Evolutionary conservation across 352 stramenopile species (phyloP), one percentile per base, ranked within the genome.

Genomic region (Phytophthora lateralis): DNA sequence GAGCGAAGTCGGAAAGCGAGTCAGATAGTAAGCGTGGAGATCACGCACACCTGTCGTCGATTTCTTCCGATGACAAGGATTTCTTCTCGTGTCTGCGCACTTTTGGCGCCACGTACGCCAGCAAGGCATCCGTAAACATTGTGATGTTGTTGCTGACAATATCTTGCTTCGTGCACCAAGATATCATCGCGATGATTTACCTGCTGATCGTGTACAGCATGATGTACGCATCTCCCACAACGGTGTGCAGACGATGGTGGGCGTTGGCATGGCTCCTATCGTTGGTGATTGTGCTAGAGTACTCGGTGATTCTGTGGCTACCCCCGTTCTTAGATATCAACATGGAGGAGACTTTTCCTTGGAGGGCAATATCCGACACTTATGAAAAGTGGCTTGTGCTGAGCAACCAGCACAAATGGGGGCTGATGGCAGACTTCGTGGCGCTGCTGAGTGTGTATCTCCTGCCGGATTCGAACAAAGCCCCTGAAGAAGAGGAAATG

Each of bases 161-260:
- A n/a, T 91, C 87, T 17, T 78, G 79, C 43, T 96, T 95, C 55
- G 69, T 90, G 1, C 87, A 91, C 48, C 78, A 85, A 61, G 85
- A 93, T 47, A 57, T 91, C 15, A 76, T 94, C 32, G 88, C 87
- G 12, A 73, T 94, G 27, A 34, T 82, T 32, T 94, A 93, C 63
- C 80, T 96, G 56, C n/a, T 90, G 6, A 66, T 91, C 12, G 81
- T 96, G n/a, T 88, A 88, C 57, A 63, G 42, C n/a, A 84, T 94
- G 61, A 93, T 93, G 83, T 89, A 90, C 43, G 82, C 87, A 4
- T 50, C 50, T 5, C 64, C 82, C n/a, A 43, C 73, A 5, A 87
- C 64, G 0, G 75, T 93, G 7, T 90, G 76, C 37, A 64, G 60
- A 41, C 60, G 75, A 5, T 91, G 80, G 77, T 85, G 80, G 63